Evolutionary conservation across 2,329 filamentous ascomycete species (phyloP), one percentile per base, ranked within the genome.

Genomic region (Penicillium vulpinum): DNA sequence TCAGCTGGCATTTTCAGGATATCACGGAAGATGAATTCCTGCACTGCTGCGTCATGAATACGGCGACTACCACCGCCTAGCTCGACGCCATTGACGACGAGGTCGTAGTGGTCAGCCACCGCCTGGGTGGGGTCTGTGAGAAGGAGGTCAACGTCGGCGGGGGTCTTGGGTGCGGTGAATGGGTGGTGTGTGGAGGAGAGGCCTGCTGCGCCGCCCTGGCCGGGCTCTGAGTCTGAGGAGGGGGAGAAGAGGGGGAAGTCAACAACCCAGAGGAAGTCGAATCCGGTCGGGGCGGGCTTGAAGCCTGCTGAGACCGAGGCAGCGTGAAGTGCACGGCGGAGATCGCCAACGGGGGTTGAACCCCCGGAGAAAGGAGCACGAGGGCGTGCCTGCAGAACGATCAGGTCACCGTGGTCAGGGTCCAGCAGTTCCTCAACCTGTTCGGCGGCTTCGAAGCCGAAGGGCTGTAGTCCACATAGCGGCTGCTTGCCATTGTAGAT

Each of bases 71-170:
- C 95, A 11, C 94, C 94, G 26, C 94, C 94, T 2, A 99, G 83
- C 75, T 99, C 94, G 5, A 96, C 86, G 4, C 94, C 94, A 71
- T 99, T 99, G 66, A 97, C 85, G 0, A 99, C 93, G 15, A 99
- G 85, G 67, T 99, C 94, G 76, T 97, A 99, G 71, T 96, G 92
- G 67, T 96, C 93, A 4, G 89, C 95, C 64, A 83, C 85, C 1
- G 86, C 91, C 45, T 81, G 75, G 0, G 91, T 80, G 0, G 94
- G 93, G 39, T 92, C 81, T 0, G 81, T 86, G 36, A 86, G 80
- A 1, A 97, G 84, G 0, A 91, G 75, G 38, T 91, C 87, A 16
- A 96, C 83, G 70, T 97, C 92, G 5, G 79, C 77, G 0, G 82
- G 74, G 0, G 85, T 85, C 35, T 90, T 85, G 0, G 94, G 94